Evolutionary conservation across 495 filamentous ascomycete species (phyloP), one percentile per base, ranked within the genome.

Genomic region (Penicillium paradoxum): DNA sequence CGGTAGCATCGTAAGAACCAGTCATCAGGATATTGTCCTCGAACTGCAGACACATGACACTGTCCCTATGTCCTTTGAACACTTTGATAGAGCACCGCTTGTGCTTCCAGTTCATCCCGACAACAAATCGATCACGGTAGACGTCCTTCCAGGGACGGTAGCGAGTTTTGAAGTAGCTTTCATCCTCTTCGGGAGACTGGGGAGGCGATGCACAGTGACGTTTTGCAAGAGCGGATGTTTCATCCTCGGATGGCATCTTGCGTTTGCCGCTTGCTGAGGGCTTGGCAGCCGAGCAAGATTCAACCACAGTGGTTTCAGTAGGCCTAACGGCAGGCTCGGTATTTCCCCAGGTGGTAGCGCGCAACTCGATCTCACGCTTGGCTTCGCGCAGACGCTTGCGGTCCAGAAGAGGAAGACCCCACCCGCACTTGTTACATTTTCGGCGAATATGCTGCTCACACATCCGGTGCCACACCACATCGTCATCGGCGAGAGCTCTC

Each of bases 401-500:
- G 59, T 97, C 93, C 49, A 98, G 67, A 42, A 93, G 73, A 39
- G 93, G 93, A 41, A 99, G 67, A 3, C 93, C 93, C 91, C 90
- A 96, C 14, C 95, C 92, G 63, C 93, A 99, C 65, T 96, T 97
- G 43, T 84, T 91, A 71, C 93, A 99, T 66, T 96, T 97, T 44
- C 91, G 79, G 59, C 93, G 90, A 48, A 96, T 97, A 62, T 99
- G 93, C 62, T 99, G 93, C 73, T 97, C 91, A 63, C 93, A 99
- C 92, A 99, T 97, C 49, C 85, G 86, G 58, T 97, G 92, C 93
- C 93, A 99, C 2, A 99, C 93, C 21, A 96, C 86, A 70, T 99
- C 92, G 63, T 96, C 91, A 66, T 97, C 95, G 2, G 93, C 93
- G 22, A 99, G 68, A 45, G 78, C 78, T 51, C 87, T 81, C 93